phyloP scores from a whole-genome alignment of 2,329 filamentous ascomycete species.

The Xylaria sp. region DNA sequence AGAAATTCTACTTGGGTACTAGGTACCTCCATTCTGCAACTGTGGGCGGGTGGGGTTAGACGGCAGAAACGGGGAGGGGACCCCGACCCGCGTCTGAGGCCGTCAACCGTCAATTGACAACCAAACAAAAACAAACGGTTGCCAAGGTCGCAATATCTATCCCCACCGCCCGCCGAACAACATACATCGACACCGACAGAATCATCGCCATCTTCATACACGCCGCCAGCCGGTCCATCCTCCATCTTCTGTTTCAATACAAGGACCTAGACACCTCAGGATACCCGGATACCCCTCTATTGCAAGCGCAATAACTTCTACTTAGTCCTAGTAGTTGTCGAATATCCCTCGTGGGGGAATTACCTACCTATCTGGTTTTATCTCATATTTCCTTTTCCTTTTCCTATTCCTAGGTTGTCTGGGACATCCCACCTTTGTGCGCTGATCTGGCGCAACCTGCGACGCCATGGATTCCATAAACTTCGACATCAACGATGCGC shows the following conservation, averaged over 20 bases:
- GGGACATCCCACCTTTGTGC: slow-evolving; percentile 3
- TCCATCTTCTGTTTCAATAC: neutral
- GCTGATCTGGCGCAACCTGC: slow-evolving; percentile 18
- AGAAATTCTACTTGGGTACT: neutral
- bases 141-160: slow-evolving; percentile 24
- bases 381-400: neutral
- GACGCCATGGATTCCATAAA: slow-evolving; percentile 70
- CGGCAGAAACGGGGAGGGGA: no score
- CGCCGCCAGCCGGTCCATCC: slow-evolving; percentile 1
- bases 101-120: no score
- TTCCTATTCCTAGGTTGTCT: neutral
- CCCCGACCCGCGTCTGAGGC: slow-evolving; percentile 29
- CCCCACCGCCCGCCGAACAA: slow-evolving; percentile 9
- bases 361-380: neutral
- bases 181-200: no score
- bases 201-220: neutral
- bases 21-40: no score
- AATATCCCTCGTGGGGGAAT: slow-evolving; percentile 1
- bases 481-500: slow-evolving; percentile 95
- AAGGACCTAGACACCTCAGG: neutral
- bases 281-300: slow-evolving; percentile 14
- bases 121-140: slow-evolving; percentile 41
- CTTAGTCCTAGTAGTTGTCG: slow-evolving; percentile 1
- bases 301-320: slow-evolving; percentile 6
- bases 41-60: no score